Percentiles rank a stretch among this genome's conserved stretches.
These are phyloP conservation scores for Barbarea vulgaris DNA, from an alignment of 345 rosid genomes.

Conservation along the genomic window DNA sequence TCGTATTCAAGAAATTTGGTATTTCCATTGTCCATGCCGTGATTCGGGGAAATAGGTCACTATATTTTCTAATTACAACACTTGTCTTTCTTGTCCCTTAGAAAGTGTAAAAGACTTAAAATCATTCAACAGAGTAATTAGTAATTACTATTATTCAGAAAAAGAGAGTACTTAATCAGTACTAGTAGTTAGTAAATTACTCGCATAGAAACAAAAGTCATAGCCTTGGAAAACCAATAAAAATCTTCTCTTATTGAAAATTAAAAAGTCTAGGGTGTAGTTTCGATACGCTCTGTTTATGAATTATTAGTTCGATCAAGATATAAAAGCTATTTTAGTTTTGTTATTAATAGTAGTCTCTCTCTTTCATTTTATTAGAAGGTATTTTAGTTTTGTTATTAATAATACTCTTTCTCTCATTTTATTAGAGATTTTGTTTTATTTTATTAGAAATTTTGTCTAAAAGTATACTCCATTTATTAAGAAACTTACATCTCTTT, in stretches of 20 bases:
- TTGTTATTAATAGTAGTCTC: no score
- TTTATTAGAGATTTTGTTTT: no score
- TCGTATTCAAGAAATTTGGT: not conserved
- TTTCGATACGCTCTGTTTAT: no score
- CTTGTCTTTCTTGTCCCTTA: not conserved
- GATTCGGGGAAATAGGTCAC: conserved; percentile 14
- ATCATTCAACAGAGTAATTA: not conserved
- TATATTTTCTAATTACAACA: not conserved
- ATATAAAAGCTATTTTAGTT: no score
- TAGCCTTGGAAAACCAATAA: not conserved
- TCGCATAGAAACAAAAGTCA: not conserved
- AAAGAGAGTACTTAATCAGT: not conserved
- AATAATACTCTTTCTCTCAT: no score
- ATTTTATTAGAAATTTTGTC: no score
- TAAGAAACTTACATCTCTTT: no score
- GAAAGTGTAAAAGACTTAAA: conserved; percentile 1
- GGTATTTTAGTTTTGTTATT: no score
- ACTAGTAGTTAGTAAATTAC: not conserved
- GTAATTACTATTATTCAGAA: not conserved
- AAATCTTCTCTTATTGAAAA: not conserved
- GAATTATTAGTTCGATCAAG: no score
- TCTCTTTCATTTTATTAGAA: no score
- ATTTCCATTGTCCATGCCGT: conserved; percentile 25
- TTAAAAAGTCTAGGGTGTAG: no score
- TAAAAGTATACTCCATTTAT: no score